Evolutionary conservation across 805 yeast genomes (phyloP), one percentile per base, ranked within the genome.

Genomic region (Sugiyamaella lignohabitans): DNA sequence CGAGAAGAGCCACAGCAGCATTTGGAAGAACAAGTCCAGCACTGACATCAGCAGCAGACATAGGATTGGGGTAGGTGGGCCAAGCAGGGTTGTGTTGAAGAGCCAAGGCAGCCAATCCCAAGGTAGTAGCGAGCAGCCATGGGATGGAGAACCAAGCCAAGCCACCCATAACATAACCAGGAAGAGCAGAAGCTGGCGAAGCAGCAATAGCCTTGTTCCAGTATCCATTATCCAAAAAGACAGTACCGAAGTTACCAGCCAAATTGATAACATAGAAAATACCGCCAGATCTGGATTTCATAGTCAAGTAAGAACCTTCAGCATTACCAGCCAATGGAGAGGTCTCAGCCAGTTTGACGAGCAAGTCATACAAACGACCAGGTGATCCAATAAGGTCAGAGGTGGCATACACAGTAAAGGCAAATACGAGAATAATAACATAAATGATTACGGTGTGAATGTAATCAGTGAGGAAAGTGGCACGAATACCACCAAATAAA

Each of bases 121-220:
- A 74, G 5, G 94, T 84, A 2, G 91, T 81, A 14, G 95, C 84
- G 43, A 80, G 75, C 48, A 85, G 74, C 71, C 82, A 82, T 40
- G 96, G 96, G 54, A 88, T 82, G 5, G 95, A 89, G 61, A 86
- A 83, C 96, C 96, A 88, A 0, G 91, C 84, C 39, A 88, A 64
- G 23, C 96, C 96, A 49, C 96, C 96, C 49, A 85, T 66, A 21
- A 86, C 80, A 64, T 88, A 88, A 19, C 95, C 96, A 5, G 93
- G 91, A 55, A 87, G 69, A 24, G 94, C 87, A 40, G 93, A 80
- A 8, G 79, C 84, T 19, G 95, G 94, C 50, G 82, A 75, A 5
- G 91, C 81, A 23, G 94, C 87, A 62, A 87, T 84, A 10, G 94
- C 94, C 67, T 87, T 87, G 67, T 84, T 84, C 80, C 88, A 86